phyloP scores from a whole-genome alignment of 805 yeast genomes.

The Blastobotrys terrestris region DNA sequence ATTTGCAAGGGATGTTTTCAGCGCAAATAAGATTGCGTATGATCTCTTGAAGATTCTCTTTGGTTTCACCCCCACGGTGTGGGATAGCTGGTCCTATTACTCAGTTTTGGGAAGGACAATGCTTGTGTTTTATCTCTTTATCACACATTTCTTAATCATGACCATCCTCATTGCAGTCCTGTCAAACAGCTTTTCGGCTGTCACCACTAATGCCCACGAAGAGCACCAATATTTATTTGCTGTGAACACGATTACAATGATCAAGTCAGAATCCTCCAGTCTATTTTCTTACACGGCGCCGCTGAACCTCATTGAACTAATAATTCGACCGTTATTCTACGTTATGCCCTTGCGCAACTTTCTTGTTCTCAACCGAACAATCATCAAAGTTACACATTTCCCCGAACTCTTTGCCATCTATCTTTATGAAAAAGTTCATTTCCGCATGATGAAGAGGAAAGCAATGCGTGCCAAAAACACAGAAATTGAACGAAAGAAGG shows the following conservation, averaged over 20 bases:
- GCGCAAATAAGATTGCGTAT: slow-evolving; percentile 41
- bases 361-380: slow-evolving; percentile 28
- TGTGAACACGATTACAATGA: slow-evolving; percentile 33
- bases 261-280: slow-evolving; percentile 32
- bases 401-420: slow-evolving; percentile 32
- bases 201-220: slow-evolving; percentile 32
- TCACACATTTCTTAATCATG: slow-evolving; percentile 49
- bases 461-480: slow-evolving; percentile 6
- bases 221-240: slow-evolving; percentile 35
- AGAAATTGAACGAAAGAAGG: slow-evolving; percentile 8
- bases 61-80: slow-evolving; percentile 56
- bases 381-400: slow-evolving; percentile 34
- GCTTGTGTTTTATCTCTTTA: slow-evolving; percentile 45
- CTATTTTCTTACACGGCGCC: slow-evolving; percentile 34
- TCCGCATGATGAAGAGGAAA: slow-evolving; percentile 10
- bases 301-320: slow-evolving; percentile 30
- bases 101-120: slow-evolving; percentile 42
- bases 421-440: slow-evolving; percentile 27
- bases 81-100: slow-evolving; percentile 49
- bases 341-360: slow-evolving; percentile 28
- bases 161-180: slow-evolving; percentile 52
- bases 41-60: slow-evolving; percentile 47
- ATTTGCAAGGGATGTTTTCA: slow-evolving; percentile 38
- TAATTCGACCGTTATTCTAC: slow-evolving; percentile 28
- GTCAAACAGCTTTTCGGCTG: slow-evolving; percentile 33